Conservation (phyloP, 108 stramenopile genomes). For the Fistulifera pelliculosa region DNA sequence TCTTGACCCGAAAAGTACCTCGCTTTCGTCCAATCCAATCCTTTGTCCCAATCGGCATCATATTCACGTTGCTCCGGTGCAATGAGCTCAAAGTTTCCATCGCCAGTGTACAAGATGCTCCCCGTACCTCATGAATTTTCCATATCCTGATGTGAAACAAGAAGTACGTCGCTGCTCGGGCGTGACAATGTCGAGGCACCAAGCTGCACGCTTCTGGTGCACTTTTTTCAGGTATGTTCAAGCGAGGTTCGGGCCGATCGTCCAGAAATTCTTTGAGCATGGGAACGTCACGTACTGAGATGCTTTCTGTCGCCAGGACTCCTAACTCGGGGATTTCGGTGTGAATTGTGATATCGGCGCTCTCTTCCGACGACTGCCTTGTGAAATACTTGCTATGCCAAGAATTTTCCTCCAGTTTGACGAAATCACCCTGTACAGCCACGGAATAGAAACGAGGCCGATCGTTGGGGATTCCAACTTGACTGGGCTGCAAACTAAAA, state of each 20-base stretch:
- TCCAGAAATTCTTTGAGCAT: conserved; percentile 8
- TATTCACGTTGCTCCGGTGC: conserved; percentile 29
- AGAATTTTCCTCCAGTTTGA: conserved; percentile 1
- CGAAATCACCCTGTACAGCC: conserved; percentile 9
- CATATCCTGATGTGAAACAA: conserved; percentile 86
- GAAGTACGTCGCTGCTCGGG: conserved; percentile 28
- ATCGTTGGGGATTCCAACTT: conserved; percentile 81
- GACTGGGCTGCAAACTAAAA: conserved; percentile 74
- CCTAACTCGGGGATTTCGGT: neutral
- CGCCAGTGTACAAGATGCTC: conserved; percentile 53
- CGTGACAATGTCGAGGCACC: conserved; percentile 87
- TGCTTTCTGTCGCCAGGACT: neutral
- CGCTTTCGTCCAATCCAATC: conserved; percentile 27
- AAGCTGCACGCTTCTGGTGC: conserved; percentile 43
- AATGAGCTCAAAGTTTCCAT: conserved; percentile 23
- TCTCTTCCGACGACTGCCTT: neutral
- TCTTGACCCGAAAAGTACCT: conserved; percentile 79
- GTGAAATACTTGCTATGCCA: neutral
- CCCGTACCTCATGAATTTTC: conserved; percentile 80
- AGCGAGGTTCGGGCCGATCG: neutral
- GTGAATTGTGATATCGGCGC: neutral
- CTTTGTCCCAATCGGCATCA: conserved; percentile 36
- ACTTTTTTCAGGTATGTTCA: conserved; percentile 47
- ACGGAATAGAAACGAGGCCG: conserved; percentile 75
- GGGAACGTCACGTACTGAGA: neutral